phyloP scores from a whole-genome alignment of 1,284 basidiomycete genomes.

The Puccinia polysora region DNA sequence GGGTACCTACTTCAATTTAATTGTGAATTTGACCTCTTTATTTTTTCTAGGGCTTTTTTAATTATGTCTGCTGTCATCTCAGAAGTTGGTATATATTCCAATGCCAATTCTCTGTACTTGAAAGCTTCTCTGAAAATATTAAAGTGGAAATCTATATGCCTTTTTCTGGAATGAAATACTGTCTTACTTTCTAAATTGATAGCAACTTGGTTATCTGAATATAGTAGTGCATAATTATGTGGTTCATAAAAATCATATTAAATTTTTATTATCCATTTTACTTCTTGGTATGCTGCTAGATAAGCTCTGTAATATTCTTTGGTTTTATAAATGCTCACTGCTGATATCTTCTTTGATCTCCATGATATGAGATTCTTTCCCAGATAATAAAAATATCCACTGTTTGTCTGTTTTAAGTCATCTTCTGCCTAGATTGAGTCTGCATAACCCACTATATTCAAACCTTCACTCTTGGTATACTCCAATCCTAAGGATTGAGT shows the following conservation, averaged over 20 bases:
- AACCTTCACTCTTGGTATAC: neutral
- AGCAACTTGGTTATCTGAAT: neutral
- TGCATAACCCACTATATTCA: no score
- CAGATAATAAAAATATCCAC: no score
- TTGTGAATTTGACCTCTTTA: neutral
- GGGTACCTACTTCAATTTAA: no score
- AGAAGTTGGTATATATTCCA: no score
- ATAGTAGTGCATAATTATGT: no score
- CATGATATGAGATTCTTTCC: no score
- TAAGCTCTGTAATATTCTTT: neutral
- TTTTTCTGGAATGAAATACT: conserved; percentile 19
- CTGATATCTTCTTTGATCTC: no score
- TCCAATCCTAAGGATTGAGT: neutral
- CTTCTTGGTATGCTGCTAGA: conserved; percentile 3
- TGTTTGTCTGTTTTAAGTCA: no score
- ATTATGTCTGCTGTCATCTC: no score
- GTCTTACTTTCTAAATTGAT: neutral
- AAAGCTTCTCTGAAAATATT: neutral
- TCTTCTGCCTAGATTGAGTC: conserved; percentile 7
- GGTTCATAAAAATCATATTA: no score
- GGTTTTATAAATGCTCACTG: neutral
- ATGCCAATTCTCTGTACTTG: no score
- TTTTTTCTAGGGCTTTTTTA: neutral
- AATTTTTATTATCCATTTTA: no score
- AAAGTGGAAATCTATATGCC: conserved; percentile 3